Percentiles rank a stretch among this genome's conserved stretches.
These are phyloP conservation scores for Paradendryphiella salina DNA, from an alignment of 2,329 filamentous ascomycete species.

Conservation along the genomic window DNA sequence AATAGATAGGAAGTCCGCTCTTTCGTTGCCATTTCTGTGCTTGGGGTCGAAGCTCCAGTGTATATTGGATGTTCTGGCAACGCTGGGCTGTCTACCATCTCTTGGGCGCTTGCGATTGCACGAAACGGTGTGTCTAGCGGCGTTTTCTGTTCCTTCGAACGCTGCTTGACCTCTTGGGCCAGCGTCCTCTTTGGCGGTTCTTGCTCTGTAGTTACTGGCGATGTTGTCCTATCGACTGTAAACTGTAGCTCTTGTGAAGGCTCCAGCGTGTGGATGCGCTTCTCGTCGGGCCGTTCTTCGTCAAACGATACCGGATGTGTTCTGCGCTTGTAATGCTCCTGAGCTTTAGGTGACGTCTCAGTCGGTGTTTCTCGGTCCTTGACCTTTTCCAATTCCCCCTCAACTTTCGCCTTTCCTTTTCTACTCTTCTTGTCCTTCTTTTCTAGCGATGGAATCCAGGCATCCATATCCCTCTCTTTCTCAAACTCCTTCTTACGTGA, in stretches of 20 bases:
- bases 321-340: constrained; percentile 40
- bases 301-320: constrained; percentile 39
- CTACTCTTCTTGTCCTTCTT: constrained; percentile 51
- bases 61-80: constrained; percentile 29
- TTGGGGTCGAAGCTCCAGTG: constrained; percentile 26
- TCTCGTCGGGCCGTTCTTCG: constrained; percentile 41
- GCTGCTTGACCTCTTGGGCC: constrained; percentile 20
- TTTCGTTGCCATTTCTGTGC: constrained; percentile 42
- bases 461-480: constrained; percentile 31
- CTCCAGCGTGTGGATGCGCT: constrained; percentile 38
- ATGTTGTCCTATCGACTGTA: constrained; percentile 10
- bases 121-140: constrained; percentile 15
- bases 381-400: constrained; percentile 14
- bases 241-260: constrained; percentile 11
- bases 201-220: constrained; percentile 43
- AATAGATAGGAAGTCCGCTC: constrained; percentile 44
- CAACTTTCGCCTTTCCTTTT: constrained; percentile 34
- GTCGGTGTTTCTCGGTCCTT: constrained; percentile 6
- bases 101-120: constrained; percentile 8
- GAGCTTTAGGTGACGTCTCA: constrained; percentile 15
- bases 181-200: constrained; percentile 27
- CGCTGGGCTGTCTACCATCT: constrained; percentile 30
- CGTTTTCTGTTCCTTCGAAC: constrained; percentile 30
- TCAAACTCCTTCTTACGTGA: constrained; percentile 14
- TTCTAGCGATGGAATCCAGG: constrained; percentile 45